These are phyloP conservation scores for Stagonosporopsis tanaceti DNA, from an alignment of 2,329 filamentous ascomycete species.

Conservation along the genomic window DNA sequence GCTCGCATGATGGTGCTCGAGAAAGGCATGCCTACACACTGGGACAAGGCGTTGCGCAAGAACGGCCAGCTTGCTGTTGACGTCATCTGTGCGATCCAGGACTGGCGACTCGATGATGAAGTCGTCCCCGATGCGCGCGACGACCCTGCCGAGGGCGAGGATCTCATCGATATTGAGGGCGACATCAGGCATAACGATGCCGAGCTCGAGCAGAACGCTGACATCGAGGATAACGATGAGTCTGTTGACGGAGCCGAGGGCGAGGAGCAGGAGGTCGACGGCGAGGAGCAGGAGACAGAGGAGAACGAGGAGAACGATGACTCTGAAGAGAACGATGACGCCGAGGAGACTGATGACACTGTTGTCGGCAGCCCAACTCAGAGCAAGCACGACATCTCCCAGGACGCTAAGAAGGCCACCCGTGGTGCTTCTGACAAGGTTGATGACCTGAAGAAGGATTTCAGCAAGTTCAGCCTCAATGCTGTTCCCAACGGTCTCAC, in stretches of 20 bases:
- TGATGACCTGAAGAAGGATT: slow-evolving; percentile 18
- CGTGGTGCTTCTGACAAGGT: slow-evolving; percentile 5
- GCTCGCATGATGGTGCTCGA: slow-evolving; percentile 60
- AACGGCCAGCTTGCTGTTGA: slow-evolving; percentile 65
- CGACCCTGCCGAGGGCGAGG: slow-evolving; percentile 51
- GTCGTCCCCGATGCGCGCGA: slow-evolving; percentile 60
- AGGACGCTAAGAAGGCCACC: slow-evolving; percentile 13
- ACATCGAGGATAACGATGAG: slow-evolving; percentile 32
- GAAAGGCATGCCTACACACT: slow-evolving; percentile 60
- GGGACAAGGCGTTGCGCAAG: slow-evolving; percentile 63
- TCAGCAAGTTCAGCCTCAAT: slow-evolving; percentile 21
- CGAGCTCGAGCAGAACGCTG: slow-evolving; percentile 36
- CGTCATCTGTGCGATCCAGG: slow-evolving; percentile 62
- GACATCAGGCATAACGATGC: slow-evolving; percentile 50
- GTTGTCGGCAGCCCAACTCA: slow-evolving; percentile 22
- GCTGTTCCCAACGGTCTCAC: slow-evolving; percentile 13
- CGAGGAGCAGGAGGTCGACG: slow-evolving; percentile 43
- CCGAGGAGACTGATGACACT: slow-evolving; percentile 20
- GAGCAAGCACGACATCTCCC: slow-evolving; percentile 24
- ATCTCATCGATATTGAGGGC: slow-evolving; percentile 43
- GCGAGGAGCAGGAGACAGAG: slow-evolving; percentile 9
- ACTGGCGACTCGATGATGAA: slow-evolving; percentile 60
- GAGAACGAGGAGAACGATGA: slow-evolving; percentile 9
- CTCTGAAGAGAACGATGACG: slow-evolving; percentile 11
- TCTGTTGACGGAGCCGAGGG: slow-evolving; percentile 16